Evolutionary conservation across 352 stramenopile species (phyloP).

Genomic region (Phytopythium oedochilum): DNA sequence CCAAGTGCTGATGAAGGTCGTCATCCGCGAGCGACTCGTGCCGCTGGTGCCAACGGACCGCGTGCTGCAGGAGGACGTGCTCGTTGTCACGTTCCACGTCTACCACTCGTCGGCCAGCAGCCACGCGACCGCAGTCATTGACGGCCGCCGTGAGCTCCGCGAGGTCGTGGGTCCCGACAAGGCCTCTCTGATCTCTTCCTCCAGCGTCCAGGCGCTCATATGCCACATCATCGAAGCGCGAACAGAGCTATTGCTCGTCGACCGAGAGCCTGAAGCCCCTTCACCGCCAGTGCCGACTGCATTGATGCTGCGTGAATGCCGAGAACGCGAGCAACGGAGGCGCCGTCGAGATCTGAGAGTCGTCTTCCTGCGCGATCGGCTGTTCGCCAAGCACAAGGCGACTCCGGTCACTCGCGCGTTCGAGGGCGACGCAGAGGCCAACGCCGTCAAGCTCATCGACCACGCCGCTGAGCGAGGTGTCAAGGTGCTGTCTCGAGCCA

Average conservation of each 20-base stretch:
- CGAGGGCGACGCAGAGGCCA: constrained; percentile 22
- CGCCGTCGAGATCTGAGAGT: constrained; percentile 16
- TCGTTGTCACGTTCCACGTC: constrained; percentile 45
- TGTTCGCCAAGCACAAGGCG: constrained; percentile 64
- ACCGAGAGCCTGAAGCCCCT: not conserved
- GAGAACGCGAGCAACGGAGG: not conserved
- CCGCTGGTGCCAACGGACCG: constrained; percentile 39
- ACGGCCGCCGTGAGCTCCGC: constrained; percentile 37
- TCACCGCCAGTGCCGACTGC: not conserved
- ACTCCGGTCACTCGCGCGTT: constrained; percentile 42
- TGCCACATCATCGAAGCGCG: constrained; percentile 51
- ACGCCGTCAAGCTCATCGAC: constrained; percentile 61
- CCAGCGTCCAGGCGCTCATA: constrained; percentile 33
- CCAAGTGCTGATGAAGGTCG: constrained; percentile 46
- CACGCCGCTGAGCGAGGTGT: constrained; percentile 36
- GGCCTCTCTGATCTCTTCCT: constrained; percentile 34
- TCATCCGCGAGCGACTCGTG: constrained; percentile 23
- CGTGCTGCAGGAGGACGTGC: constrained; percentile 41
- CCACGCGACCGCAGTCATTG: constrained; percentile 16
- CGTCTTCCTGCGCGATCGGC: constrained; percentile 43
- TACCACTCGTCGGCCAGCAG: constrained; percentile 54
- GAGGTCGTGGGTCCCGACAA: constrained; percentile 61
- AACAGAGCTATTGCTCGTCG: constrained; percentile 16
- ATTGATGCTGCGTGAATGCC: not conserved
- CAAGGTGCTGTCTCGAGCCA: constrained; percentile 52